Base-by-base conservation (phyloP, 306 rosid genomes). In the Biancaea sappan region DNA sequence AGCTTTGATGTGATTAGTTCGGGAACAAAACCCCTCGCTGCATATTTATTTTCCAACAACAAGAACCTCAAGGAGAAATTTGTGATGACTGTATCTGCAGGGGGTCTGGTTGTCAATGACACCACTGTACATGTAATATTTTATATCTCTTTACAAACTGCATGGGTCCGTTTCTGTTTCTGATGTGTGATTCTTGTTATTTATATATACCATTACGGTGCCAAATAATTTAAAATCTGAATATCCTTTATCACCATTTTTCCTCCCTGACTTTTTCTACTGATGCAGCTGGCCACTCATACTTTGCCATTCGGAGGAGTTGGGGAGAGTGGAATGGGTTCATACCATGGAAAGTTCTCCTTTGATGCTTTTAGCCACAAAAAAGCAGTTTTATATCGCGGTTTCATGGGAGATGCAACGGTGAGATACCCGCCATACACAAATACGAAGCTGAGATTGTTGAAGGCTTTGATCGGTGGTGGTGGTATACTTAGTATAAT, bases 231-330 rank as follows among this genome's bases (percentile, higher is more conserved):
- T 48, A 44, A 68, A 63, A 46, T 57, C 35, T 67, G 48, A 18
- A 56, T 29, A 31, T 34, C 10, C 28, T 48, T 35, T 7, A 71
- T 29, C 34, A 35, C 25, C 70, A 51, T 77, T 66, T 44, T 61
- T 76, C 32, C 44, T 58, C 24, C 38, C 25, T 61, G 73, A 29
- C 29, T 18, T 58, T 24, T 72, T 71, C 56, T 25, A 12, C 56
- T 70, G 71, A 50, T 79, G 84, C 91, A 95, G 99, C 98, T 92
- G 54, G 86, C 97, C 1, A 83, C 85, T 74, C 73, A 77, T 57
- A 73, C 92, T 78, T 74, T 95, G 57, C 99, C 99, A 19, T 95
- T 95, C 81, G 99, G 99, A 43, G 99, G 99, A 85, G 97, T 95
- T 63, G 98, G 96, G 74, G 99, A 95, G 66, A 95, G 99, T 76